These are phyloP conservation scores for Athelia sp. DNA, from an alignment of 1,284 basidiomycete genomes.

Conservation along the genomic window DNA sequence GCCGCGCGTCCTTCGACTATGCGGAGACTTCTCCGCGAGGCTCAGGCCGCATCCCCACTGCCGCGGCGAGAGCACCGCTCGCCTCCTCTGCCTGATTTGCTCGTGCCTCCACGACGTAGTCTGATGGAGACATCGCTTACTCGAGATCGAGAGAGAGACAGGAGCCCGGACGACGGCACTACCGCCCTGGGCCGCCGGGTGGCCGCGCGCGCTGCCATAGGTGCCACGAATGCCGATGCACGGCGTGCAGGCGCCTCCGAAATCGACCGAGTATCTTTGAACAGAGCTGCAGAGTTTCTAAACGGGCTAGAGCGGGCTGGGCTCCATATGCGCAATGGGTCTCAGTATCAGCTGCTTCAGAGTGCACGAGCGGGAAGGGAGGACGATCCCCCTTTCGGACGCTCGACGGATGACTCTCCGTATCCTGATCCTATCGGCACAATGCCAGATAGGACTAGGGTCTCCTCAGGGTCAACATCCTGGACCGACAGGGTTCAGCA, in stretches of 20 bases:
- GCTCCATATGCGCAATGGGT: constrained; percentile 14
- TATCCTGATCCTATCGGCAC: no score
- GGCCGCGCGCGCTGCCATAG: constrained; percentile 38
- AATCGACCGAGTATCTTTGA: constrained; percentile 21
- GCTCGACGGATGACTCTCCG: no score
- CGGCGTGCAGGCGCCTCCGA: constrained; percentile 14
- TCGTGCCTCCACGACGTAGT: neutral
- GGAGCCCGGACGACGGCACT: constrained; percentile 30
- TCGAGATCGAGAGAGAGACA: constrained; percentile 12
- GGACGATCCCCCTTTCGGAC: neutral
- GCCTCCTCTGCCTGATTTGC: neutral
- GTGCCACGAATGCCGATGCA: constrained; percentile 13
- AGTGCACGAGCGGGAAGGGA: constrained; percentile 9
- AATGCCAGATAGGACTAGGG: no score
- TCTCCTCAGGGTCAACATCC: no score
- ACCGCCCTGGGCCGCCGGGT: constrained; percentile 48
- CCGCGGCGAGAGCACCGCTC: constrained; percentile 6
- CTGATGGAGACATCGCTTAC: neutral
- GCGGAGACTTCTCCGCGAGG: constrained; percentile 8
- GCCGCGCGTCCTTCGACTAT: constrained; percentile 3
- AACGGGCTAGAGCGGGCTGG: constrained; percentile 25
- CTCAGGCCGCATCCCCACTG: constrained; percentile 9
- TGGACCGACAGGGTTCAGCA: neutral
- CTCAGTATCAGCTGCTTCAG: neutral
- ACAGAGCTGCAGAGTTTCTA: constrained; percentile 26